Evolutionary conservation across 768 basidiomycete genomes (phyloP).

Genomic region (Panaeolus cyanescens): DNA sequence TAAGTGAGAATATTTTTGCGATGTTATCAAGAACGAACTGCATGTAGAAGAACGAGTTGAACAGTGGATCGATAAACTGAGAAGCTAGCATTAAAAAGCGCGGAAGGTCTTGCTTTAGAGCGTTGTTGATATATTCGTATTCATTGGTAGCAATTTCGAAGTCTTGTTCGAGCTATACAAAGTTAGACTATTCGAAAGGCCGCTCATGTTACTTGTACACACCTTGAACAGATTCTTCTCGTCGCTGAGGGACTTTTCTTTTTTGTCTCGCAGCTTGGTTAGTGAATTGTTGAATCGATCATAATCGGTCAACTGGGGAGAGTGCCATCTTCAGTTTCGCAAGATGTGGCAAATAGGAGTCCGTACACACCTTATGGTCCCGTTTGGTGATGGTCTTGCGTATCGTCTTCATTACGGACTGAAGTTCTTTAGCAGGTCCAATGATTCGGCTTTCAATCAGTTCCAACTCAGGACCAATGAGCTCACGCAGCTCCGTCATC

Average conservation of each 20-base stretch:
- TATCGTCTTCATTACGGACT: slow-evolving; percentile 83
- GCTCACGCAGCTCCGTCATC: slow-evolving; percentile 81
- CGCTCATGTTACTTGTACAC: background rate
- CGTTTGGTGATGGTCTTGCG: slow-evolving; percentile 95
- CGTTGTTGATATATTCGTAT: slow-evolving; percentile 90
- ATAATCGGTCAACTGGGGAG: slow-evolving; percentile 76
- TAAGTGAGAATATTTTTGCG: background rate
- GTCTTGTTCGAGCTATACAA: slow-evolving; percentile 85
- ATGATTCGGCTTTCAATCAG: slow-evolving; percentile 87
- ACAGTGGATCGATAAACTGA: slow-evolving; percentile 94
- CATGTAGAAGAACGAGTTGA: slow-evolving; percentile 99
- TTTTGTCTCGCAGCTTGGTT: slow-evolving; percentile 96
- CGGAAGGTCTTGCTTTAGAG: slow-evolving; percentile 90
- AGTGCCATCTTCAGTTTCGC: slow-evolving; percentile 5
- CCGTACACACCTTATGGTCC: slow-evolving; percentile 80
- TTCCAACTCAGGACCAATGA: slow-evolving; percentile 89
- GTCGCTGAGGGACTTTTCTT: slow-evolving; percentile 93
- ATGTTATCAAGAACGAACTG: slow-evolving; percentile 61
- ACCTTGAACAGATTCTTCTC: slow-evolving; percentile 98
- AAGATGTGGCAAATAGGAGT: background rate
- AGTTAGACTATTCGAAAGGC: slow-evolving; percentile 17
- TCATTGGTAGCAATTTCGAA: slow-evolving; percentile 91
- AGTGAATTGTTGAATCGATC: slow-evolving; percentile 96
- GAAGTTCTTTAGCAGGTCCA: slow-evolving; percentile 87
- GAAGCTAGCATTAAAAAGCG: slow-evolving; percentile 88